Conservation (phyloP, 768 basidiomycete species). For the Pleurotus eryngii region DNA sequence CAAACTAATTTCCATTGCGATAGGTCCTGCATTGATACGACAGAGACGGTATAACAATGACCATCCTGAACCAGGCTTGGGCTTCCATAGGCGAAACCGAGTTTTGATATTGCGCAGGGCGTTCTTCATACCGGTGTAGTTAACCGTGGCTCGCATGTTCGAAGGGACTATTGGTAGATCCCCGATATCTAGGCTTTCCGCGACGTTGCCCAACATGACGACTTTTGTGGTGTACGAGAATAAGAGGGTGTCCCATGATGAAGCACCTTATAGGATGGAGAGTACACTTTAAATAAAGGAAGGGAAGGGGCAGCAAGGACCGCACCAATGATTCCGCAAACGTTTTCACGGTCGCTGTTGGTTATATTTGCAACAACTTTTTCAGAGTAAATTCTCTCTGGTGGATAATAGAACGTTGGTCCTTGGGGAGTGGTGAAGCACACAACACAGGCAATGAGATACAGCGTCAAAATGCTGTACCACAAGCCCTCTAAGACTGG, state of each 20-base stretch:
- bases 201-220: conserved; percentile 75
- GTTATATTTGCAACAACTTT: conserved; percentile 61
- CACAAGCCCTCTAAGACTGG: conserved; percentile 36
- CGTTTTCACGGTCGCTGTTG: conserved; percentile 68
- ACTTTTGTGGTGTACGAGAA: conserved; percentile 90
- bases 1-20: conserved; percentile 43
- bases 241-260: conserved; percentile 60
- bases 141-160: conserved; percentile 62
- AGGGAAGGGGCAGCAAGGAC: not conserved
- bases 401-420: conserved; percentile 71
- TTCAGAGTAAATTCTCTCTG: conserved; percentile 70
- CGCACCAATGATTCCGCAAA: conserved; percentile 59
- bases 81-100: conserved; percentile 56
- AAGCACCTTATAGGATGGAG: conserved; percentile 38
- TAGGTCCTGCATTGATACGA: conserved; percentile 44
- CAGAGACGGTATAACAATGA: conserved; percentile 58
- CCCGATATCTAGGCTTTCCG: conserved; percentile 76
- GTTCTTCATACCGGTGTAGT: conserved; percentile 63
- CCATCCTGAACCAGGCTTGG: conserved; percentile 62
- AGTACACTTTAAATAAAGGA: not conserved
- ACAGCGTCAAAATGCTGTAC: conserved; percentile 51
- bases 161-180: conserved; percentile 82
- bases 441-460: conserved; percentile 36
- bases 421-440: conserved; percentile 64
- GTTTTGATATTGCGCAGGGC: conserved; percentile 41